Evolutionary conservation across 352 stramenopile species (phyloP).

Genomic region (Globisporangium cylindrosporum): DNA sequence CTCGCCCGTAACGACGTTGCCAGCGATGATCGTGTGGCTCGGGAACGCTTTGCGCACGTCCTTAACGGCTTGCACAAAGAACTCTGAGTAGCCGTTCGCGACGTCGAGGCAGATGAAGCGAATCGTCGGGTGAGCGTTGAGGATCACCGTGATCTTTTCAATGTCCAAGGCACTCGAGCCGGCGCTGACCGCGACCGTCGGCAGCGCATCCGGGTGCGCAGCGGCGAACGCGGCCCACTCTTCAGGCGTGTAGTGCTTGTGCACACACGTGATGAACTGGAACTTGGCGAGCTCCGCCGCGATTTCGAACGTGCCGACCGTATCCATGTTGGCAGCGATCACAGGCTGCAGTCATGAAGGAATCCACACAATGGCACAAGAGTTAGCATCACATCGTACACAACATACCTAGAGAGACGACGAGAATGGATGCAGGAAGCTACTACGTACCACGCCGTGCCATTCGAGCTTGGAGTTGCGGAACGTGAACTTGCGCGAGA

Average conservation of each 20-base stretch:
- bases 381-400: conserved; percentile 5
- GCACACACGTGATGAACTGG: conserved; percentile 86
- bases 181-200: conserved; percentile 74
- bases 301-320: conserved; percentile 90
- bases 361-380: not conserved
- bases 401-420: not conserved
- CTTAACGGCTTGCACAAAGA: conserved; percentile 82
- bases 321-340: conserved; percentile 92
- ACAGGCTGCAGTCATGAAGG: conserved; percentile 46
- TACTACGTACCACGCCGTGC: conserved; percentile 53
- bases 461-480: conserved; percentile 78
- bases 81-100: conserved; percentile 87
- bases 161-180: conserved; percentile 74
- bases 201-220: conserved; percentile 50
- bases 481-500: conserved; percentile 69
- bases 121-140: conserved; percentile 59
- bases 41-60: conserved; percentile 55
- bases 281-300: conserved; percentile 74
- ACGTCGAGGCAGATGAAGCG: conserved; percentile 90
- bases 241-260: conserved; percentile 88
- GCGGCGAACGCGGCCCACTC: conserved; percentile 62
- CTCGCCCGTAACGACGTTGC: conserved; percentile 91
- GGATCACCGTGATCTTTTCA: conserved; percentile 60
- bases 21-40: conserved; percentile 87
- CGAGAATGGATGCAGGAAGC: conserved; percentile 3